A percentile compares a stretch with the other conserved stretches of the same genome.
These are phyloP conservation scores for Withania somnifera DNA, from an alignment of 305 asterid species.

Conservation along the genomic window DNA sequence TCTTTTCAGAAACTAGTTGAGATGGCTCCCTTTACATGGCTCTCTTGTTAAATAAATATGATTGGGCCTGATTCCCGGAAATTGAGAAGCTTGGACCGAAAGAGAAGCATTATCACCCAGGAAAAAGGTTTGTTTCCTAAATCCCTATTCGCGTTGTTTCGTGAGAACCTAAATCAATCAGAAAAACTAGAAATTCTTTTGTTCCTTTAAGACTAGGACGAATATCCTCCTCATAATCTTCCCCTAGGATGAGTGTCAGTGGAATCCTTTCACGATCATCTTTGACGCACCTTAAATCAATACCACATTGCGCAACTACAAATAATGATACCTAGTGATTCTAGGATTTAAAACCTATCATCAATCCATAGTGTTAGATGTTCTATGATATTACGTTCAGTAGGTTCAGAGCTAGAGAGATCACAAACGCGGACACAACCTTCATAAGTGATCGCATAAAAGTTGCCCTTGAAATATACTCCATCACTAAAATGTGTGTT, in stretches of 20 bases:
- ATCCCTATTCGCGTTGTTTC: neutral
- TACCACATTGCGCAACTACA: neutral
- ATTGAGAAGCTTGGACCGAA: slow-evolving; percentile 1
- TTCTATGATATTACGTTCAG: too few species aligned
- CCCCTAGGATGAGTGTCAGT: neutral
- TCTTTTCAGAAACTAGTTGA: neutral
- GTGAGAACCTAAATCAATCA: neutral
- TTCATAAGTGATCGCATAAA: neutral
- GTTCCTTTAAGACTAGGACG: neutral
- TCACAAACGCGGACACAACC: neutral
- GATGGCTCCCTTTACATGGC: neutral
- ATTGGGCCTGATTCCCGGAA: neutral
- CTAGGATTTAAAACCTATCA: neutral
- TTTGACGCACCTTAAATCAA: neutral
- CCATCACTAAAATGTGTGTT: neutral
- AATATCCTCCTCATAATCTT: neutral
- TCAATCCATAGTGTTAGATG: neutral
- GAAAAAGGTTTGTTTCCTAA: neutral
- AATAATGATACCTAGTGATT: slow-evolving; percentile 4
- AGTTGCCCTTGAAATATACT: neutral
- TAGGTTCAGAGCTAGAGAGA: too few species aligned
- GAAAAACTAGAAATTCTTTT: neutral
- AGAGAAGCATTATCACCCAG: neutral
- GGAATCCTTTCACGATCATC: neutral
- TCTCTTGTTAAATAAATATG: neutral